Evolutionary conservation across 805 yeast genomes (phyloP), one percentile per base, ranked within the genome.

Genomic region (Candida nanaspora): DNA sequence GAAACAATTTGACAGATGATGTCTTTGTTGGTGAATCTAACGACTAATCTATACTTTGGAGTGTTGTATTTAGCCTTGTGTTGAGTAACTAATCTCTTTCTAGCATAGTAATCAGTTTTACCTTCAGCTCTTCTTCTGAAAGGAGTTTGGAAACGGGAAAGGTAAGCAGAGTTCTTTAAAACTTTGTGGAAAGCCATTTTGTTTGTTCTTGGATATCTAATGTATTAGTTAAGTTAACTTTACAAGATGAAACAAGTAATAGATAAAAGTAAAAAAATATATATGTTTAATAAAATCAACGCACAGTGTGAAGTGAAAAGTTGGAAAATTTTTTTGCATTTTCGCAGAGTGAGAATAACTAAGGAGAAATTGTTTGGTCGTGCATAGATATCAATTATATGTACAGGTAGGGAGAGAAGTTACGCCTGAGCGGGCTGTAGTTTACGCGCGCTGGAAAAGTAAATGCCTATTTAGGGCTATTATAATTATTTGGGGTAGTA

Each of bases 111-210:
- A 74, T 93, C 98, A 69, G 98, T 93, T 82, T 93, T 93, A 78
- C 98, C 98, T 78, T 93, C 97, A 72, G 95, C 86, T 85, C 98
- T 86, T 82, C 98, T 89, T 76, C 98, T 88, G 96, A 89, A 93
- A 57, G 98, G 97, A 71, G 98, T 93, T 80, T 93, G 98, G 95
- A 81, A 93, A 73, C 98, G 89, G 68, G 97, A 88, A 80, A 80
- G 86, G 91, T 93, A 93, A 58, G 97, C 91, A 65, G 95, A 81
- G 68, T 78, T 73, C 82, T 88, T 87, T 57, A 72, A 62, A 55
- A 68, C 62, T 65, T 76, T 78, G 63, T 70, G 71, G 87, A 86
- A 86, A 62, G 78, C 77, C 95, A 86, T 86, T 71, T 63, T 78
- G 43, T 14, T 14, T 34, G 4, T 21, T 18, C 27, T 5, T 16